phyloP scores from a whole-genome alignment of 257 asterid species.

The Echites panduratus region DNA sequence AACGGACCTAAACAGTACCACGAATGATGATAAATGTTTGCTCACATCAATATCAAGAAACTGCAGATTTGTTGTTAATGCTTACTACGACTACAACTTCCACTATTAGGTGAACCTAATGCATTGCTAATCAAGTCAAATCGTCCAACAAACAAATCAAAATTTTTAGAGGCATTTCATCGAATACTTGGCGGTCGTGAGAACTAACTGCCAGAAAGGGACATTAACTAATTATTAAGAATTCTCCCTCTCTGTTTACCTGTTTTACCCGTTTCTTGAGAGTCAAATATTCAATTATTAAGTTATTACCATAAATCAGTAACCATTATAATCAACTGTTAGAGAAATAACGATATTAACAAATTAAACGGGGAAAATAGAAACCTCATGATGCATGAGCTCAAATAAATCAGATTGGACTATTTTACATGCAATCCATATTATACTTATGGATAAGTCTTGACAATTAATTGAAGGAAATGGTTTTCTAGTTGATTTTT shows the following conservation, averaged over 20 bases:
- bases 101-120: constrained; percentile 21
- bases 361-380: background rate
- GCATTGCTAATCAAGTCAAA: constrained; percentile 8
- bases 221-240: background rate
- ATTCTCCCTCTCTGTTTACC: too few relatives aligned
- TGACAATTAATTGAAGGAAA: background rate
- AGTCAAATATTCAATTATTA: background rate
- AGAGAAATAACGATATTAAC: background rate
- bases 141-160: constrained; percentile 15
- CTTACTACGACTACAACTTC: background rate
- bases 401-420: too few relatives aligned
- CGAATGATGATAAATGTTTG: background rate
- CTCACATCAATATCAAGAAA: background rate
- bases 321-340: background rate
- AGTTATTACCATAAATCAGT: background rate
- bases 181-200: background rate
- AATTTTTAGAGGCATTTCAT: background rate
- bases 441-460: constrained; percentile 1
- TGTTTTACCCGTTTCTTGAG: background rate
- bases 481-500: background rate
- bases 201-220: constrained; percentile 7
- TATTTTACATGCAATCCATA: background rate
- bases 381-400: too few relatives aligned
- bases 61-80: constrained; percentile 10
- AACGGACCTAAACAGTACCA: background rate